Evolutionary conservation across 305 asterid genomes (phyloP).

Genomic region (Fraxinus platypoda): DNA sequence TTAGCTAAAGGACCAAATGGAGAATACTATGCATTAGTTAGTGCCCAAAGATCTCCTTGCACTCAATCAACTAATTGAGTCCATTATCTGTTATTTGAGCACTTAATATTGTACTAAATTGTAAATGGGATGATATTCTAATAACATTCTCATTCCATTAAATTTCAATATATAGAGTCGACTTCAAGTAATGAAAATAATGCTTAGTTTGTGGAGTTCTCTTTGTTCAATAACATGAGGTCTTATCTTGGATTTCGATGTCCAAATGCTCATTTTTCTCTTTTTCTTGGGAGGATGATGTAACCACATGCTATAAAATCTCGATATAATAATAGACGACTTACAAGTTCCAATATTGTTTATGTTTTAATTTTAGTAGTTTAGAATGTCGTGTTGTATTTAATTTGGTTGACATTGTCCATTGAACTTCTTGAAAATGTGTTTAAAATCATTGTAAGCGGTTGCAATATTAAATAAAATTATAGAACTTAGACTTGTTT

Average conservation of each 20-base stretch:
- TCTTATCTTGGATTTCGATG: not conserved
- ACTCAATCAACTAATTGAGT: slow-evolving; percentile 10
- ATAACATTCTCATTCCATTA: not conserved
- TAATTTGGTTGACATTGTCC: too few relatives aligned
- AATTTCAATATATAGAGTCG: not conserved
- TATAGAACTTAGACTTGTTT: too few relatives aligned
- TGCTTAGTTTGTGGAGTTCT: not conserved
- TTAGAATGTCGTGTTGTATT: too few relatives aligned
- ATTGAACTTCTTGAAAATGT: too few relatives aligned
- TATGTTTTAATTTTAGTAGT: too few relatives aligned
- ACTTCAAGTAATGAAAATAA: not conserved
- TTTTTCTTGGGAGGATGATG: too few relatives aligned
- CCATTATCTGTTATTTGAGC: not conserved
- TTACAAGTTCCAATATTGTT: too few relatives aligned
- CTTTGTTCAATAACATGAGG: not conserved
- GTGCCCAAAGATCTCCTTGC: slow-evolving; percentile 51
- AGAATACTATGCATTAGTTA: slow-evolving; percentile 69
- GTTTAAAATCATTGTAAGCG: too few relatives aligned
- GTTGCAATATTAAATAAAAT: too few relatives aligned
- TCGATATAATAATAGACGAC: too few relatives aligned
- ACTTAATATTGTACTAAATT: not conserved
- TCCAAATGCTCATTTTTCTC: too few relatives aligned
- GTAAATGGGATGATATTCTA: not conserved
- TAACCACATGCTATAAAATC: too few relatives aligned
- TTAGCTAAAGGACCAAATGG: slow-evolving; percentile 57